phyloP scores from a whole-genome alignment of 1,284 basidiomycete genomes.

The Earliella scabrosa region DNA sequence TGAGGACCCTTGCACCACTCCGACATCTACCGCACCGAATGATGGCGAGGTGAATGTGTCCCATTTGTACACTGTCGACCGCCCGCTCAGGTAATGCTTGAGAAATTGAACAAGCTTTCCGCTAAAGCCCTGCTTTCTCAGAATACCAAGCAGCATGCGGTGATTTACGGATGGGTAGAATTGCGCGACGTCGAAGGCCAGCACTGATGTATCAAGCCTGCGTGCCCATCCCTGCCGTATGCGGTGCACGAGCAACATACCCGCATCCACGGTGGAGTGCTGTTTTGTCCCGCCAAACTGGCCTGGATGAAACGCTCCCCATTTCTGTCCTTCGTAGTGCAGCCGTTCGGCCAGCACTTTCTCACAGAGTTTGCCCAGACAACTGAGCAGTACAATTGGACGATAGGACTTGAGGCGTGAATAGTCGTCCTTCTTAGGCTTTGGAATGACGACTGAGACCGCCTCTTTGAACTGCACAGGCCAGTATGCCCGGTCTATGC shows the following conservation, averaged over 20 bases:
- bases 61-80: not conserved
- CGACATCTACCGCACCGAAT: not conserved
- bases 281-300: not conserved
- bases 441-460: too few relatives aligned
- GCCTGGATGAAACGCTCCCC: too few relatives aligned
- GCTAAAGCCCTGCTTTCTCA: not conserved
- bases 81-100: too few relatives aligned
- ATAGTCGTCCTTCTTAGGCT: slow-evolving; percentile 7
- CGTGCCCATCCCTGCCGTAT: not conserved
- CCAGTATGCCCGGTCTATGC: not conserved
- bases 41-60: not conserved
- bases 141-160: not conserved
- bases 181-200: too few relatives aligned
- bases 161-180: too few relatives aligned
- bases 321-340: slow-evolving; percentile 6
- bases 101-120: not conserved
- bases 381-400: slow-evolving; percentile 3
- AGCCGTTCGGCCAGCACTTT: slow-evolving; percentile 2
- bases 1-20: not conserved
- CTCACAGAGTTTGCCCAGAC: not conserved
- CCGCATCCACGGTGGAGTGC: not conserved
- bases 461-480: slow-evolving; percentile 1
- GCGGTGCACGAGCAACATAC: not conserved
- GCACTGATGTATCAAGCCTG: too few relatives aligned
- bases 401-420: slow-evolving; percentile 1